Percentiles rank a stretch among this genome's conserved stretches.
Conservation (phyloP, 768 basidiomycete genomes). For the Russula griseocarnosa region DNA sequence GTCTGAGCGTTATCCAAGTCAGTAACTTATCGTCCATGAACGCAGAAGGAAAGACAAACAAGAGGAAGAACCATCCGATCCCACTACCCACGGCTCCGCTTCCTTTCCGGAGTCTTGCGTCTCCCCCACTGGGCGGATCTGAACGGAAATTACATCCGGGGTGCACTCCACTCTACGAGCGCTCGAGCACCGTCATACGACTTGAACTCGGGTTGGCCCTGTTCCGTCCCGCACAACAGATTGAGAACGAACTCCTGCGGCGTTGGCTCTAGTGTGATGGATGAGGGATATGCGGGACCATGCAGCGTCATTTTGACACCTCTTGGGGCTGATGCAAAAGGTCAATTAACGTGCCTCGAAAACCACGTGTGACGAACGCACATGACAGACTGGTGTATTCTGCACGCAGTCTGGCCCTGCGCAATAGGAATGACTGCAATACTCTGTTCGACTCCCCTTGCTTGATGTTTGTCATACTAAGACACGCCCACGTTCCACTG, state of each 20-base stretch:
- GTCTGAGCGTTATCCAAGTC: conserved; percentile 36
- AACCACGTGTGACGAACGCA: conserved; percentile 36
- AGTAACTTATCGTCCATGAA: not conserved
- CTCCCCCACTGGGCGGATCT: conserved; percentile 29
- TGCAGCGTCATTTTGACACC: conserved; percentile 54
- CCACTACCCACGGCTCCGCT: conserved; percentile 54
- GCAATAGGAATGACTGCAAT: conserved; percentile 75
- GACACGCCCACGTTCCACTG: conserved; percentile 65
- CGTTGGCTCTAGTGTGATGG: conserved; percentile 40
- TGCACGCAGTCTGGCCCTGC: conserved; percentile 34
- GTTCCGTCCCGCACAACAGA: conserved; percentile 47
- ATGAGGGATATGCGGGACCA: conserved; percentile 58
- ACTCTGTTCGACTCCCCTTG: conserved; percentile 52
- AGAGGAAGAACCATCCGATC: conserved; percentile 84
- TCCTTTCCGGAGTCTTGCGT: conserved; percentile 32
- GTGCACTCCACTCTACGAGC: conserved; percentile 57
- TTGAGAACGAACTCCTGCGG: conserved; percentile 60
- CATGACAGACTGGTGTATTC: conserved; percentile 35
- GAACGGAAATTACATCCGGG: conserved; percentile 50
- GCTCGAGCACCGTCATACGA: conserved; percentile 57
- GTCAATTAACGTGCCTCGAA: not conserved
- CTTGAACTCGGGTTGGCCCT: conserved; percentile 47
- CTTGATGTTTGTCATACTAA: conserved; percentile 65
- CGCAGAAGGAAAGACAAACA: conserved; percentile 46
- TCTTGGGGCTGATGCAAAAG: conserved; percentile 42